Percentiles rank a stretch among this genome's conserved stretches.
These are phyloP conservation scores for Plicaturopsis crispa DNA, from an alignment of 768 basidiomycete genomes.

Conservation along the genomic window DNA sequence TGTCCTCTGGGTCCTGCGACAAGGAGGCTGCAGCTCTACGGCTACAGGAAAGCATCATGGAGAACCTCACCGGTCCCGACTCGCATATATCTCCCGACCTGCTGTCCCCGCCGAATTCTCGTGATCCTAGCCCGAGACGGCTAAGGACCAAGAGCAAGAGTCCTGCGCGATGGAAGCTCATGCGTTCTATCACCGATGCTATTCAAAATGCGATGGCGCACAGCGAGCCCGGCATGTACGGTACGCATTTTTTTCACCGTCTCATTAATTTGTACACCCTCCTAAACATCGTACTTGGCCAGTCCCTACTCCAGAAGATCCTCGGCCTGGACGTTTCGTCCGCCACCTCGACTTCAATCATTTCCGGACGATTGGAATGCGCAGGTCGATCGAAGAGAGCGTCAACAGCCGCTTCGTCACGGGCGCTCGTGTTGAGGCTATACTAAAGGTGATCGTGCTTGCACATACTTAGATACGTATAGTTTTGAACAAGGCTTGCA, in stretches of 20 bases:
- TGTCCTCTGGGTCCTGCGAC: constrained; percentile 24
- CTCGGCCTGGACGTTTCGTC: constrained; percentile 73
- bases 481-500: constrained; percentile 20
- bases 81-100: constrained; percentile 67
- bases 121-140: constrained; percentile 76
- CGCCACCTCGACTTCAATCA: constrained; percentile 91
- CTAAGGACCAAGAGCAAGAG: constrained; percentile 71
- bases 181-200: constrained; percentile 73
- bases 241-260: constrained; percentile 31
- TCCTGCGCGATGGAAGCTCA: constrained; percentile 77
- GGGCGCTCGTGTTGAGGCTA: constrained; percentile 69
- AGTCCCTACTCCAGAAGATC: constrained; percentile 68
- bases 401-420: constrained; percentile 90
- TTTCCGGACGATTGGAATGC: constrained; percentile 95
- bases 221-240: constrained; percentile 62
- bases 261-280: background rate
- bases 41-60: constrained; percentile 56
- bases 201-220: constrained; percentile 63
- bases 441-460: constrained; percentile 57
- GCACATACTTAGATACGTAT: constrained; percentile 4
- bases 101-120: constrained; percentile 72
- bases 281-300: constrained; percentile 7
- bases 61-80: constrained; percentile 54
- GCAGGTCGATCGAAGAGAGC: constrained; percentile 86
- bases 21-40: constrained; percentile 35